Evolutionary conservation across 1,139 yeast species (phyloP).

Genomic region (Hyphopichia buzzinii): DNA sequence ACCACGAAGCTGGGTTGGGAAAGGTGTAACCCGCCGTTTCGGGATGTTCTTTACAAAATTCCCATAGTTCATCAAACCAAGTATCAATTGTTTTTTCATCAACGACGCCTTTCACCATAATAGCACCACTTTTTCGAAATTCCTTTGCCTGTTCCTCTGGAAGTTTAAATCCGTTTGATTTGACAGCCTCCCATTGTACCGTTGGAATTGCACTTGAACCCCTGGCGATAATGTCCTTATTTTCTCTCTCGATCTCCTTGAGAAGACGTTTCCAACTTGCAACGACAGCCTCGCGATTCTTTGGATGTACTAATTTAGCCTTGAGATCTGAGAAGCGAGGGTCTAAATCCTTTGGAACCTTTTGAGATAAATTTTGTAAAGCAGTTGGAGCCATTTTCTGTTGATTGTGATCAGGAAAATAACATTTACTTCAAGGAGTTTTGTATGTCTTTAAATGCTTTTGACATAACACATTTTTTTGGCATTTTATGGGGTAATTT

Average conservation of each 20-base stretch:
- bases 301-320: slow-evolving; percentile 17
- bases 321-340: slow-evolving; percentile 14
- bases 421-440: neutral
- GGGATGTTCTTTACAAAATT: slow-evolving; percentile 24
- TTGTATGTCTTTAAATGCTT: neutral
- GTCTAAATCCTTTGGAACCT: slow-evolving; percentile 7
- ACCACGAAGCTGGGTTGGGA: slow-evolving; percentile 32
- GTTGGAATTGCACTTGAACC: slow-evolving; percentile 16
- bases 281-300: slow-evolving; percentile 17
- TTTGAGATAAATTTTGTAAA: neutral
- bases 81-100: slow-evolving; percentile 12
- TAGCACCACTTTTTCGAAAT: slow-evolving; percentile 10
- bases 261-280: slow-evolving; percentile 22
- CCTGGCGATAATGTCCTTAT: slow-evolving; percentile 11
- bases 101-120: slow-evolving; percentile 21
- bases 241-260: slow-evolving; percentile 15
- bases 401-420: neutral
- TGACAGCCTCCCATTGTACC: slow-evolving; percentile 15
- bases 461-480: no score
- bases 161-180: slow-evolving; percentile 10
- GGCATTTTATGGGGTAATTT: no score
- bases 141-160: slow-evolving; percentile 11
- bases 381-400: slow-evolving; percentile 3
- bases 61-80: slow-evolving; percentile 19
- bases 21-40: slow-evolving; percentile 27